Evolutionary conservation across 768 basidiomycete species (phyloP), one percentile per base, ranked within the genome.

Genomic region (Leccinum broughii): DNA sequence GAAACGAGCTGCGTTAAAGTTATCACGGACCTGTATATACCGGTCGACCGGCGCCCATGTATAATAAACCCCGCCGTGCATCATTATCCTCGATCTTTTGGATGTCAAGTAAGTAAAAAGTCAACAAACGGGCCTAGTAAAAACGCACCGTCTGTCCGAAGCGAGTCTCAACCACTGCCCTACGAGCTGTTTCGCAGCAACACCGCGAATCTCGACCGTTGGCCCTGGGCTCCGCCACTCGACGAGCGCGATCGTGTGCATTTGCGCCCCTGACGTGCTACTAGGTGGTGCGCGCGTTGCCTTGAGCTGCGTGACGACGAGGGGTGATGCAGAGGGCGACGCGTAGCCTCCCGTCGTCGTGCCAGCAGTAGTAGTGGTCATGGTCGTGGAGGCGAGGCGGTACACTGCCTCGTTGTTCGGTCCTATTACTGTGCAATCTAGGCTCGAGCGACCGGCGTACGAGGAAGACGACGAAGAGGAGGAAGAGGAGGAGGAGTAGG

Each of bases 91-190:
- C 69, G 76, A 68, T 14, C 79, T 80, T 44, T 41, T 34, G 32
- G 32, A 10, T 34, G 32, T 49, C 17, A 30, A 35, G 48, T 48
- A 10, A 9, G 46, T 48, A 1, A 44, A 9, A 20, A 44, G n/a
- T 44, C 20, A 17, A 15, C 20, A 20, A 1, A 17, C 4, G 26
- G 17, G 14, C 54, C 11, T 34, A 11, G 0, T 37, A 10, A 28
- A 20, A 11, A 70, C 79, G 51, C 35, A 81, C 83, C 73, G 75
- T 61, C 66, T 68, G 56, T 86, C 85, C 0, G 77, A 58, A 0
- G 84, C 80, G 15, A 89, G 70, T 7, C 68, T 75, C 10, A 89
- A 76, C 86, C 87, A 89, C 15, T 77, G 76, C n/a, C 71, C 75
- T 30, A 80, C 77, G 26, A 69, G 66, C 67, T 84, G 84, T 68